A percentile compares a stretch with the other conserved stretches of the same genome.
These are phyloP conservation scores for Fusarium succisae DNA, from an alignment of 2,329 filamentous ascomycete species.

Conservation along the genomic window DNA sequence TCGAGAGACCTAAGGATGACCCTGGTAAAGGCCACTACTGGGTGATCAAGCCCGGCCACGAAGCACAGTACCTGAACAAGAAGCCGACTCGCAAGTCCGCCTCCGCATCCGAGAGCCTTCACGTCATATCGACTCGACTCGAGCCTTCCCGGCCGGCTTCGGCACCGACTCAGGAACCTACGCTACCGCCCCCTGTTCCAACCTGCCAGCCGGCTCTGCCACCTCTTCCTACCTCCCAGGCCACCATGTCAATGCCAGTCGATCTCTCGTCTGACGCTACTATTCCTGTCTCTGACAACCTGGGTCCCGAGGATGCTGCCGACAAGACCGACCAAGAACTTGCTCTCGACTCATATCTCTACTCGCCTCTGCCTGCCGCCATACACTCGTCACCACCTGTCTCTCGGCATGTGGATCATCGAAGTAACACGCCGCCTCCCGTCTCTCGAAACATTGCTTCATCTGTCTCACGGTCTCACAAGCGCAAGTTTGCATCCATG, in stretches of 20 bases:
- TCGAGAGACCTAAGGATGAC: slow-evolving; percentile 95
- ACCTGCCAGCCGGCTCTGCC: slow-evolving; percentile 52
- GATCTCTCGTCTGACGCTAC: slow-evolving; percentile 83
- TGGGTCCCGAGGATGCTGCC: slow-evolving; percentile 60
- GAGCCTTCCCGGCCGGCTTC: slow-evolving; percentile 59
- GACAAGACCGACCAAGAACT: slow-evolving; percentile 56
- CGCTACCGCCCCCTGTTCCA: slow-evolving; percentile 57
- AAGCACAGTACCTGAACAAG: slow-evolving; percentile 88
- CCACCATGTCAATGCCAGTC: slow-evolving; percentile 52
- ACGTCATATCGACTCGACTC: slow-evolving; percentile 66
- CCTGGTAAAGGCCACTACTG: slow-evolving; percentile 98
- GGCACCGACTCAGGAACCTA: slow-evolving; percentile 55
- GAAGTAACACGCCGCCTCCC: slow-evolving; percentile 81
- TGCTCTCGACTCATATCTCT: slow-evolving; percentile 61
- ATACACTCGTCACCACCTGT: slow-evolving; percentile 95
- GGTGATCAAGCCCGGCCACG: slow-evolving; percentile 90
- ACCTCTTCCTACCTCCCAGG: slow-evolving; percentile 52
- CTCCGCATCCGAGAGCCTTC: slow-evolving; percentile 65
- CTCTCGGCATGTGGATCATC: slow-evolving; percentile 64
- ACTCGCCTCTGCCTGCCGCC: slow-evolving; percentile 74
- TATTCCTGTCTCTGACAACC: slow-evolving; percentile 75
- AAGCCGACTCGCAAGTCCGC: slow-evolving; percentile 73
- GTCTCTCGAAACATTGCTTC: slow-evolving; percentile 68
- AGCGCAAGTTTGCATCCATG: slow-evolving; percentile 81
- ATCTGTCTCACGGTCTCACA: slow-evolving; percentile 73